Percentiles rank a stretch among this genome's conserved stretches.
These are phyloP conservation scores for Nymphaea colorata DNA, from an alignment of 164 flowering plant genomes.

Conservation along the genomic window DNA sequence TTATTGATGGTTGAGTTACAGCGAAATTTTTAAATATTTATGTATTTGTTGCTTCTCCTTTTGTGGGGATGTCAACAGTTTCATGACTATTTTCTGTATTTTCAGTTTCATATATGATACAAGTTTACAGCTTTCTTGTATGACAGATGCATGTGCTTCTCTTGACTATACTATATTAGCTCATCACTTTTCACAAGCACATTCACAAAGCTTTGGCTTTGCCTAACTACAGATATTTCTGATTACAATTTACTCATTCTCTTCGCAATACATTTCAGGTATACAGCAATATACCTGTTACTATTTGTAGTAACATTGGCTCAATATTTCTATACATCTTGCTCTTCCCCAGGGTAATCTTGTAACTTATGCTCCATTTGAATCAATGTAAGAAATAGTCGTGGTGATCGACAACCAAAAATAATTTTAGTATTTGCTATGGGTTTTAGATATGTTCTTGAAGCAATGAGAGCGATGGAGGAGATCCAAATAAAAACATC, in stretches of 20 bases:
- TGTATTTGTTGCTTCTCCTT: background rate
- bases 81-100: background rate
- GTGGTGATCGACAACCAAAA: background rate
- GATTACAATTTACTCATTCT: no score
- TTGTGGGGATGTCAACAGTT: background rate
- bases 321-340: constrained; percentile 72
- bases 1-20: background rate
- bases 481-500: constrained; percentile 36
- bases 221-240: no score
- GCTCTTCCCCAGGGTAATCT: constrained; percentile 92
- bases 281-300: constrained; percentile 43
- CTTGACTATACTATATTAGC: no score
- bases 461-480: constrained; percentile 56
- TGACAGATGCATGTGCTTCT: background rate
- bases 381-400: background rate
- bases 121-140: background rate
- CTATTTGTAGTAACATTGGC: constrained; percentile 54
- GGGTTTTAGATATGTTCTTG: constrained; percentile 59
- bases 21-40: no score
- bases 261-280: constrained; percentile 35
- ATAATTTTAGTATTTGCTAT: background rate
- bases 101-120: background rate
- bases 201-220: background rate
- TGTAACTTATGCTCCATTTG: background rate
- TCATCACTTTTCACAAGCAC: background rate